Evolutionary conservation across 1,284 basidiomycete species (phyloP), one percentile per base, ranked within the genome.

Genomic region (Phlebopus sp.): DNA sequence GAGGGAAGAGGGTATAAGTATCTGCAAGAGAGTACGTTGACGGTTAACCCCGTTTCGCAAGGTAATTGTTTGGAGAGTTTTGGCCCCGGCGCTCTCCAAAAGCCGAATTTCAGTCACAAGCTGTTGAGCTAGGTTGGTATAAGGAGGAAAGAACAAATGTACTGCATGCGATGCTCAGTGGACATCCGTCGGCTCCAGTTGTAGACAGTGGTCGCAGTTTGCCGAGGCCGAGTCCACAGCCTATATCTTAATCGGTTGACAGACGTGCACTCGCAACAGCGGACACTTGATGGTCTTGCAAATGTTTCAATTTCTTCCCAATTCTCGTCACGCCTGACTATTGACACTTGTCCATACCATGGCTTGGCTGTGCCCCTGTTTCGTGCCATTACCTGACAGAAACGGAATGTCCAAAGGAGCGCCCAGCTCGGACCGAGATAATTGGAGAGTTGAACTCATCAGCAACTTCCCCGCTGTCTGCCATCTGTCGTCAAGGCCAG

Each of bases 401-500:
- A 52, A 47, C 27, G 23, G 50, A 36, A 44, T 47, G 45, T 53
- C 41, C 48, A 50, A 53, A 44, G 46, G 46, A 48, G 27, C 35
- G 35, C 25, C 46, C 42, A 36, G 4, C 37, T 44, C 47, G 53
- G 52, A 37, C 52, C 52, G 51, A 49, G 34, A 47, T 43, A 11
- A 29, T 21, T 39, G 7, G 38, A 23, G 25, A 44, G 21, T 15
- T 39, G 23, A 38, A 17, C 27, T 19, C 15, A 44, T 47, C 47
- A 49, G 32, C 38, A 32, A 23, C 30, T 35, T 48, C 17, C 45
- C 19, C 46, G 21, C 42, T 44, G 32, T 44, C 47, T 47, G 47
- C 30, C 52, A 54, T 11, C 37, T 25, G 43, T 54, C 43, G 53
- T 54, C 52, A 54, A 53, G 53, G 53, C 37, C 42, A 39, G 32